phyloP scores from a whole-genome alignment of 2,329 filamentous ascomycete genomes.

The Tolypocladium guangdongense region DNA sequence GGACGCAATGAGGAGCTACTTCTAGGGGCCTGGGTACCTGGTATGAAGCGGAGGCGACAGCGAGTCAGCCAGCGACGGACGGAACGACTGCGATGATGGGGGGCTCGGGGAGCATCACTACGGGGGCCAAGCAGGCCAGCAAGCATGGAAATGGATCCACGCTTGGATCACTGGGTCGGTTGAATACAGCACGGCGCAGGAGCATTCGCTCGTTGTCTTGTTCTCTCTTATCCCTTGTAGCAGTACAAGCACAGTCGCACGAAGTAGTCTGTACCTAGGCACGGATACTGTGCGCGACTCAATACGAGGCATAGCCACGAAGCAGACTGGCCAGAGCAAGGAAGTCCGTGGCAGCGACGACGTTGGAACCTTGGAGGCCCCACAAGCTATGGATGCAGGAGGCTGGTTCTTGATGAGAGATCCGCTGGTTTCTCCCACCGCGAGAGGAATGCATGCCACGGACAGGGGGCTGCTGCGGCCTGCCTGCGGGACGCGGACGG shows the following conservation, averaged over 20 bases:
- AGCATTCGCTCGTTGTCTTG: background rate
- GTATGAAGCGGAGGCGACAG: background rate
- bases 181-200: background rate
- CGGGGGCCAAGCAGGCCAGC: too few relatives aligned
- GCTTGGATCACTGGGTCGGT: background rate
- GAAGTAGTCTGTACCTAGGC: too few relatives aligned
- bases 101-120: background rate
- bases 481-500: background rate
- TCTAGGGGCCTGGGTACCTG: conserved; percentile 23
- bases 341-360: too few relatives aligned
- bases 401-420: too few relatives aligned
- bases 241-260: background rate
- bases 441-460: background rate
- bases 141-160: background rate
- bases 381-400: background rate
- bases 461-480: background rate
- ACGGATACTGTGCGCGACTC: background rate
- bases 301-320: background rate
- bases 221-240: background rate
- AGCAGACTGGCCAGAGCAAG: too few relatives aligned
- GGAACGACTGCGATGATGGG: background rate
- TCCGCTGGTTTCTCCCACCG: background rate
- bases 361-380: background rate
- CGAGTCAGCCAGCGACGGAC: background rate
- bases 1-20: conserved; percentile 77